Percentiles rank a stretch among this genome's conserved stretches.
Evolutionary conservation across 176 grass and related monocot species (phyloP).

Genomic region (Stipa capillata): DNA sequence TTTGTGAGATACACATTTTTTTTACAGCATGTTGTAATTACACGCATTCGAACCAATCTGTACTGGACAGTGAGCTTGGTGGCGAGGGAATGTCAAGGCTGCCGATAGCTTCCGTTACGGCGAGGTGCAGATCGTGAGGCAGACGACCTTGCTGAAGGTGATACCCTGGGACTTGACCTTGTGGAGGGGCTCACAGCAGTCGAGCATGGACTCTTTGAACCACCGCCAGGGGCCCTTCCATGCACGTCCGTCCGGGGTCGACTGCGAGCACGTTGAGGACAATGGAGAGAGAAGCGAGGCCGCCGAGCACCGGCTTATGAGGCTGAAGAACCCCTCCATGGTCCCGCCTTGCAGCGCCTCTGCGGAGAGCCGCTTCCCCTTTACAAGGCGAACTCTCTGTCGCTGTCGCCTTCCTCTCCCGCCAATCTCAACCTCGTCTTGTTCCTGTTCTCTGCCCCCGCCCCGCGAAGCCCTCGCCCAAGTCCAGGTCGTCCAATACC

Average conservation of each 20-base stretch:
- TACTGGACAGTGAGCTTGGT: no score
- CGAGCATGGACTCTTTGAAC: slow-evolving; percentile 98
- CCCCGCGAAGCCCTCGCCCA: no score
- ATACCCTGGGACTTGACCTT: slow-evolving; percentile 69
- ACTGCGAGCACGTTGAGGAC: slow-evolving; percentile 85
- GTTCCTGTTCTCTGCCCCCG: no score
- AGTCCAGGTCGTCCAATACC: no score
- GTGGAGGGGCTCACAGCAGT: slow-evolving; percentile 87
- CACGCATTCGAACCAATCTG: no score
- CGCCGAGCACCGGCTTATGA: slow-evolving; percentile 77
- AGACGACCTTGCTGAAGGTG: slow-evolving; percentile 80
- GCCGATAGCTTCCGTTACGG: no score
- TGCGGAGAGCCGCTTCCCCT: slow-evolving; percentile 68
- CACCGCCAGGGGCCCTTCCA: slow-evolving; percentile 94
- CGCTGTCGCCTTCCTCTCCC: no score
- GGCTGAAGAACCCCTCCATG: slow-evolving; percentile 76
- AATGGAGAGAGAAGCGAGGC: slow-evolving; percentile 68
- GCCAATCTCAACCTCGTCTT: no score
- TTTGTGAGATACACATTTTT: no score
- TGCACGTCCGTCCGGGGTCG: slow-evolving; percentile 53
- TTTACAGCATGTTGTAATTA: no score
- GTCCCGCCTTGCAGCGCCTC: slow-evolving; percentile 66
- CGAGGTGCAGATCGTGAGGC: slow-evolving; percentile 75
- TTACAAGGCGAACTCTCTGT: slow-evolving; percentile 78
- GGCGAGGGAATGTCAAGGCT: no score